A percentile compares a stretch with the other conserved stretches of the same genome.
These are phyloP conservation scores for Wolfiporia cocos DNA, from an alignment of 1,284 basidiomycete genomes.

Conservation along the genomic window DNA sequence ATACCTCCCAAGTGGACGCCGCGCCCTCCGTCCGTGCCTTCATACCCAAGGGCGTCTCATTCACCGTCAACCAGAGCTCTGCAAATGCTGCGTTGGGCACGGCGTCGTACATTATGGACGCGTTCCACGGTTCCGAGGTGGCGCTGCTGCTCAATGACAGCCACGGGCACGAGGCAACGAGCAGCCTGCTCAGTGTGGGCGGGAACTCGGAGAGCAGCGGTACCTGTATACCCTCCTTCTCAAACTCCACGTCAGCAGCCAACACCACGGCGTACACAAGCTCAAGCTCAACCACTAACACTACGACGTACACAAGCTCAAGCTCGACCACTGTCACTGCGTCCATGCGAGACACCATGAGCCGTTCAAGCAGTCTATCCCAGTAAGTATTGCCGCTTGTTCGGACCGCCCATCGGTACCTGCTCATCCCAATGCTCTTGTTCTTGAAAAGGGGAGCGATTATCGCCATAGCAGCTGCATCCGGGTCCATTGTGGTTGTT, in stretches of 20 bases:
- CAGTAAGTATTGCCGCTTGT: slow-evolving; percentile 17
- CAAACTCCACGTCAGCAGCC: slow-evolving; percentile 2
- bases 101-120: slow-evolving; percentile 40
- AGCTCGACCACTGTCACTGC: not conserved
- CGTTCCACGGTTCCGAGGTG: slow-evolving; percentile 30
- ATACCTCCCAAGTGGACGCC: slow-evolving; percentile 26
- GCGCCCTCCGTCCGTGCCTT: slow-evolving; percentile 40
- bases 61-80: slow-evolving; percentile 29
- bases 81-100: slow-evolving; percentile 23
- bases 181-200: slow-evolving; percentile 23
- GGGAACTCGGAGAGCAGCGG: slow-evolving; percentile 23
- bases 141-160: slow-evolving; percentile 32
- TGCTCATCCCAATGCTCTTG: too few species aligned
- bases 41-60: slow-evolving; percentile 35
- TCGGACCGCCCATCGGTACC: too few species aligned
- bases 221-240: slow-evolving; percentile 21
- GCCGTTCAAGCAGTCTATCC: slow-evolving; percentile 11
- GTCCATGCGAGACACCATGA: slow-evolving; percentile 5
- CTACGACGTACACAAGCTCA: not conserved
- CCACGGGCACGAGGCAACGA: slow-evolving; percentile 22
- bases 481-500: slow-evolving; percentile 29
- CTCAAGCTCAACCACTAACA: slow-evolving; percentile 2
- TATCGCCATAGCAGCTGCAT: slow-evolving; percentile 33
- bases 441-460: slow-evolving; percentile 13
- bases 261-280: not conserved